Base-by-base conservation (phyloP, 352 stramenopile species). In the Aphanomyces euteiches region DNA sequence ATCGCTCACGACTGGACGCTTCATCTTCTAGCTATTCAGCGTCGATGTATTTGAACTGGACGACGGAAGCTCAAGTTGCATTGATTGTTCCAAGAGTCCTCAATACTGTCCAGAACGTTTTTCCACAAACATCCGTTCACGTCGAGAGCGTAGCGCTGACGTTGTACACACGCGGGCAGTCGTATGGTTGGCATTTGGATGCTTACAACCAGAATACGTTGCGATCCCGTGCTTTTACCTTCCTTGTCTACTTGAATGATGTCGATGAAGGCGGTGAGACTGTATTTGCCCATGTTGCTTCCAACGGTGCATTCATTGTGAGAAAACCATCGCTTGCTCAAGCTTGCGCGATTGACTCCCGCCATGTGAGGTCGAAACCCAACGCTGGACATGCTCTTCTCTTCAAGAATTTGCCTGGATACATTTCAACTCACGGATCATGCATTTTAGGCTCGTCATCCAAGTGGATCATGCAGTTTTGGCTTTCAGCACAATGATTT, bases 401-500 rank as follows among this genome's bases (percentile, higher is more conserved):
- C 17, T 61, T 61, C n/a, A 28, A 39, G 37, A 61, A 61, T n/a
- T 28, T 61, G 5, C 15, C 34, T 1, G 54, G 54, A 13, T 12
- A 6, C 54, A 39, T 61, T 19, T 37, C 54, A 12, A 61, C 54
- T 10, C 54, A 61, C 34, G 54, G 19, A 1, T 37, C 54, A 6
- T 61, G 54, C 34, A 37, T 41, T 37, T 12, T 61, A 12, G 6
- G 7, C 6, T 37, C 15, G 5, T 7, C 7, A 7, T 28, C 21
- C 13, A 61, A 61, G n/a, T 61, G 54, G 54, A 61, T 61, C 54
- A 61, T 61, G 54, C 54, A 61, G 21, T 61, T 61, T 1, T 61
- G 54, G 54, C 39, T 61, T 5, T 61, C 54, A 12, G 8, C 50
- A 28, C 28, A 28, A 28, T 28, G 28, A 28, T 28, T 28, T 28